These are phyloP conservation scores for Fraxinus velutina DNA, from an alignment of 305 asterid genomes.

Conservation along the genomic window DNA sequence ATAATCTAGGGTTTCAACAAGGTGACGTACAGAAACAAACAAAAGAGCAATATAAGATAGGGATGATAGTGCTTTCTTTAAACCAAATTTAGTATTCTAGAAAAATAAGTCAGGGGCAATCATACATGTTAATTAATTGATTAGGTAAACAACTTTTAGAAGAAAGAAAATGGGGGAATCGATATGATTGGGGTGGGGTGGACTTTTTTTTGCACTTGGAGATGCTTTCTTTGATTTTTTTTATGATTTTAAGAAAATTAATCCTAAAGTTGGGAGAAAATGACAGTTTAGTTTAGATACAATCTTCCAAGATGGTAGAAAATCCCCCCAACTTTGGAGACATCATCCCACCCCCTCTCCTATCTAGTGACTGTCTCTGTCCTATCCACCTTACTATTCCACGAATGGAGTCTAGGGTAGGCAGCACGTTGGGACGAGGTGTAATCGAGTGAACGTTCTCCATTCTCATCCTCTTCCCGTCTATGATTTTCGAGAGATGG, in stretches of 20 bases:
- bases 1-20: not conserved
- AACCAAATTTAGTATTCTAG: not conserved
- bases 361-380: not conserved
- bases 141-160: slow-evolving; percentile 35
- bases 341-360: not conserved
- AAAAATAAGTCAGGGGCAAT: not conserved
- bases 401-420: not conserved
- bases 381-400: not conserved
- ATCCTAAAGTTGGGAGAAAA: slow-evolving; percentile 7
- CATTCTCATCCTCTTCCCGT: not conserved
- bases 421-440: not conserved
- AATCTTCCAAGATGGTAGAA: not conserved
- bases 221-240: slow-evolving; percentile 20
- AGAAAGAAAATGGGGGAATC: not conserved
- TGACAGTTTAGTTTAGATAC: slow-evolving; percentile 16
- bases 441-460: not conserved
- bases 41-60: slow-evolving; percentile 7
- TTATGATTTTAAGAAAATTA: slow-evolving; percentile 12
- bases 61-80: not conserved
- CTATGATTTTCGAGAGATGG: not conserved
- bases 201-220: slow-evolving; percentile 6
- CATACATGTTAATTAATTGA: slow-evolving; percentile 10
- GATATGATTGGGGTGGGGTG: slow-evolving; percentile 12
- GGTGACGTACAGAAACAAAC: slow-evolving; percentile 16
- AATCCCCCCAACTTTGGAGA: not conserved